Evolutionary conservation across 257 asterid species (phyloP).

Genomic region (Primulina tabacum): DNA sequence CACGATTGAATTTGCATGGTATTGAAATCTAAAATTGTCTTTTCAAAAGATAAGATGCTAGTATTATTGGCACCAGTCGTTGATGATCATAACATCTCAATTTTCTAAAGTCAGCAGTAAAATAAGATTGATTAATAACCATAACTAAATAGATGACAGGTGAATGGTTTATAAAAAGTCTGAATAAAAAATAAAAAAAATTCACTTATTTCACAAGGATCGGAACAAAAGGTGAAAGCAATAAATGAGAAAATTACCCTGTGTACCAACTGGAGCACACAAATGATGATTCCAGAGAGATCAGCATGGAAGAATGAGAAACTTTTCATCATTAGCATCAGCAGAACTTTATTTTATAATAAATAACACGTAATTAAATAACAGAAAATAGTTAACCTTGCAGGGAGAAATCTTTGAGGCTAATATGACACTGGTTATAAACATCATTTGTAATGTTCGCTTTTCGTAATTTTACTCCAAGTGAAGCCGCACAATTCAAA

Average conservation of each 20-base stretch:
- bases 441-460: constrained; percentile 71
- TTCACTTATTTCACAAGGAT: not conserved
- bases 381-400: constrained; percentile 63
- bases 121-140: not conserved
- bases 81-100: not conserved
- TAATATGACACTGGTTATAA: constrained; percentile 68
- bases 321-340: not conserved
- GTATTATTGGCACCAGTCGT: not conserved
- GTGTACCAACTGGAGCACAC: not conserved
- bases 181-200: too few relatives aligned
- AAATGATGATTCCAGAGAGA: not conserved
- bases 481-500: constrained; percentile 84
- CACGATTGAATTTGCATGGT: not conserved
- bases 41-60: not conserved
- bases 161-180: too few relatives aligned
- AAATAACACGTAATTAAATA: not conserved
- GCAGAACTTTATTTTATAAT: not conserved
- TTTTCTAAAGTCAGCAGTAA: not conserved
- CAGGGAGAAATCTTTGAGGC: constrained; percentile 95
- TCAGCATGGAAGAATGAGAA: not conserved
- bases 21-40: not conserved
- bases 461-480: constrained; percentile 66
- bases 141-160: not conserved
- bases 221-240: not conserved
- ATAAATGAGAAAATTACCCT: not conserved